Percentiles rank a stretch among this genome's conserved stretches.
These are phyloP conservation scores for Forsythia viridissima DNA, from an alignment of 257 asterid species.

Conservation along the genomic window DNA sequence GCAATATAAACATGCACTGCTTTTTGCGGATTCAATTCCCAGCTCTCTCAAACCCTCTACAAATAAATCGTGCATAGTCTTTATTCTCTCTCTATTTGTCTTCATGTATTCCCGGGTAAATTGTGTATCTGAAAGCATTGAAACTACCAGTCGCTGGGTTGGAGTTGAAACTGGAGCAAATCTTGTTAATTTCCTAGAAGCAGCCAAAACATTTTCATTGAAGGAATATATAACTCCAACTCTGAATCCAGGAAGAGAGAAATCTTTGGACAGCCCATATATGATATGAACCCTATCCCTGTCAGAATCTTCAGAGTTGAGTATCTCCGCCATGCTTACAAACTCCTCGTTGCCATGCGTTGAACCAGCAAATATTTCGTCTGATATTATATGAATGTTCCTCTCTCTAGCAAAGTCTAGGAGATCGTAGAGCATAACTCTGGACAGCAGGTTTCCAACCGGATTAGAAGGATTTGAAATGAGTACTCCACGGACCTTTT, in stretches of 20 bases:
- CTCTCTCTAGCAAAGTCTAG: slow-evolving; percentile 82
- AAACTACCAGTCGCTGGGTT: slow-evolving; percentile 67
- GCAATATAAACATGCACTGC: slow-evolving; percentile 82
- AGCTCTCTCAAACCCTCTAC: slow-evolving; percentile 59
- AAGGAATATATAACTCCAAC: slow-evolving; percentile 86
- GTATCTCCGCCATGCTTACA: slow-evolving; percentile 90
- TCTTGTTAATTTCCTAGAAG: slow-evolving; percentile 72
- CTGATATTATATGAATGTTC: slow-evolving; percentile 89
- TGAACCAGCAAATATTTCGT: slow-evolving; percentile 89
- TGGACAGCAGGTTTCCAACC: slow-evolving; percentile 65
- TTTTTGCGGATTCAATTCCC: slow-evolving; percentile 66
- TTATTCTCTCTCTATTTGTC: slow-evolving; percentile 58
- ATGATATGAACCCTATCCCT: slow-evolving; percentile 85
- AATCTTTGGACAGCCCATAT: slow-evolving; percentile 86
- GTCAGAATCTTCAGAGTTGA: slow-evolving; percentile 64
- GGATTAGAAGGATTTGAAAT: slow-evolving; percentile 92
- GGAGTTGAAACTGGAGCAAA: slow-evolving; percentile 87
- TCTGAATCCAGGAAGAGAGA: slow-evolving; percentile 85
- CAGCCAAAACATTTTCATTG: slow-evolving; percentile 77
- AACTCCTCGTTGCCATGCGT: slow-evolving; percentile 71
- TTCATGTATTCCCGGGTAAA: slow-evolving; percentile 58
- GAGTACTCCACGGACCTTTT: slow-evolving; percentile 84
- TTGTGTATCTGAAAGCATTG: slow-evolving; percentile 78
- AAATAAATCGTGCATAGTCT: slow-evolving; percentile 53
- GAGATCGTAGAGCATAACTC: slow-evolving; percentile 56